These are phyloP conservation scores for Elymus sibiricus DNA, from an alignment of 176 grass and related monocot species.

Conservation along the genomic window DNA sequence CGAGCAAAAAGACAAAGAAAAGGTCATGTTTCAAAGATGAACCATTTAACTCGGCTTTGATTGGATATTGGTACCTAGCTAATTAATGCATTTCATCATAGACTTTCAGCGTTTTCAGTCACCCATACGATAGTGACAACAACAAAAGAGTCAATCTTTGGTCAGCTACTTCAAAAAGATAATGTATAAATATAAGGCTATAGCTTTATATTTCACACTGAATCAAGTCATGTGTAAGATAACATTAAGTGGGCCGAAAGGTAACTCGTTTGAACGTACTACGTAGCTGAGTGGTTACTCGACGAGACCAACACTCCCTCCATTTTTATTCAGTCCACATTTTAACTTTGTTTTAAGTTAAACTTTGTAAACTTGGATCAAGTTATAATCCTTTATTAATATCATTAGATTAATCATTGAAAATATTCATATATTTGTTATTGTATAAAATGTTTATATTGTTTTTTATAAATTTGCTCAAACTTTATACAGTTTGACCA, in stretches of 20 bases:
- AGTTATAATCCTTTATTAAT: too few species aligned
- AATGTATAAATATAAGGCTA: neutral
- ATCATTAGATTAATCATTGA: too few species aligned
- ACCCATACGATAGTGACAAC: neutral
- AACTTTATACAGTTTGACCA: too few species aligned
- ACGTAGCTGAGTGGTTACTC: neutral
- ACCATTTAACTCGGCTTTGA: neutral
- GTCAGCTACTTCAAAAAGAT: neutral
- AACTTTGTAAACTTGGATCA: too few species aligned
- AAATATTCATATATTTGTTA: too few species aligned
- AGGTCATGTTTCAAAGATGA: neutral
- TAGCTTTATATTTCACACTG: neutral
- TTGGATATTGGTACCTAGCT: neutral
- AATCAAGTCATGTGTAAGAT: neutral
- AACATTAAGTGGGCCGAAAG: neutral
- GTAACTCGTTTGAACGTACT: neutral
- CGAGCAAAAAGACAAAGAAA: neutral
- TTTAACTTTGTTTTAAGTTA: too few species aligned
- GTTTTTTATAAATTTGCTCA: too few species aligned
- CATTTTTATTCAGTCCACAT: too few species aligned
- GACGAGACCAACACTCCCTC: too few species aligned
- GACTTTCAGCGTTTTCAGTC: neutral
- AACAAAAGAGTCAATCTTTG: neutral
- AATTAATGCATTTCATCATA: neutral
- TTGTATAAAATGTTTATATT: too few species aligned